Percentiles rank a stretch among this genome's conserved stretches.
These are phyloP conservation scores for Periconia sp. DNA, from an alignment of 2,329 filamentous ascomycete genomes.

Conservation along the genomic window DNA sequence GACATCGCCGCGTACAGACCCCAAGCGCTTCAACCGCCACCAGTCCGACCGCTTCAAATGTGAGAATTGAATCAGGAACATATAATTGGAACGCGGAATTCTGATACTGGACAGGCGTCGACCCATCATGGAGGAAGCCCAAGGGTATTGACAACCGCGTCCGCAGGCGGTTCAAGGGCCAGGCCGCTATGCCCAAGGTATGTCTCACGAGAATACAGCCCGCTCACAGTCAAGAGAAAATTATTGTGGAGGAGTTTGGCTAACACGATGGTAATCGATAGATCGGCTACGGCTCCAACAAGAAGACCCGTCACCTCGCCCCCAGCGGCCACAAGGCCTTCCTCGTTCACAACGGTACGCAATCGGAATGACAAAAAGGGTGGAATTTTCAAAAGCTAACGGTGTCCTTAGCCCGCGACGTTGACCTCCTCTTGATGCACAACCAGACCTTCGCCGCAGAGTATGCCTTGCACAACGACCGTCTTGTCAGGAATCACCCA, in stretches of 20 bases:
- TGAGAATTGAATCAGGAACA: conserved; percentile 21
- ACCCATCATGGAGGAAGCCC: conserved; percentile 94
- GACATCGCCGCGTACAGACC: conserved; percentile 61
- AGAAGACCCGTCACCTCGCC: conserved; percentile 98
- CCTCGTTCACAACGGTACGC: conserved; percentile 84
- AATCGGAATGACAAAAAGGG: not conserved
- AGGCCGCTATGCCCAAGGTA: conserved; percentile 97
- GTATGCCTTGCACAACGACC: conserved; percentile 58
- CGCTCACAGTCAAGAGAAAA: not conserved
- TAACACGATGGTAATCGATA: conserved; percentile 48
- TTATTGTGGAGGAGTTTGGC: conserved; percentile 16
- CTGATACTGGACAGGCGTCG: conserved; percentile 57
- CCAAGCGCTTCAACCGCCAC: conserved; percentile 94
- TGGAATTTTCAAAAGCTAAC: conserved; percentile 19
- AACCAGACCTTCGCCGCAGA: conserved; percentile 99
- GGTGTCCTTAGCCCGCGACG: conserved; percentile 63
- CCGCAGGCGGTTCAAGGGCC: conserved; percentile 94
- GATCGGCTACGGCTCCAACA: conserved; percentile 99
- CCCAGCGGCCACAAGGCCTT: conserved; percentile 99
- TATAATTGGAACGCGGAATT: conserved; percentile 11
- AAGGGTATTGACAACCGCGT: conserved; percentile 99
- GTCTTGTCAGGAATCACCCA: not conserved
- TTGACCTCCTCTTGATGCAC: conserved; percentile 99
- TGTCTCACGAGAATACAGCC: conserved; percentile 36
- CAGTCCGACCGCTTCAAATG: conserved; percentile 97